Evolutionary conservation across 495 filamentous ascomycete genomes (phyloP), one percentile per base, ranked within the genome.

Genomic region (Neurospora intermedia): DNA sequence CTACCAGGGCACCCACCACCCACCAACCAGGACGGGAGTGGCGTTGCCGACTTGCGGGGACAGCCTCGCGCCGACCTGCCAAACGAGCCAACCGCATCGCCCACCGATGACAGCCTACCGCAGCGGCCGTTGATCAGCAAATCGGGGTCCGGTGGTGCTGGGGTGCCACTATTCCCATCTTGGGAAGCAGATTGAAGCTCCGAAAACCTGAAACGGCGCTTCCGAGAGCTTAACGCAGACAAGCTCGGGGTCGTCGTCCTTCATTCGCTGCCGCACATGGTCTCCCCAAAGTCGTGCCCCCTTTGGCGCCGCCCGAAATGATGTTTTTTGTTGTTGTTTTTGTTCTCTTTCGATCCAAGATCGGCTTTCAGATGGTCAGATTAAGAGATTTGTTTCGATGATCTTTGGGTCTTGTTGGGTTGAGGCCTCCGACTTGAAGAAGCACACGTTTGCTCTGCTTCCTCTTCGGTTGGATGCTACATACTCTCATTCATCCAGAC

Each of bases 191-290:
- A 16, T 23, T n/a, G 8, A 69, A 23, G 69, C 39, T 18, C 59
- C 6, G 9, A 45, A 73, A 79, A 78, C 59, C 45, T 79, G 78
- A 80, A 80, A 80, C 78, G 70, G 42, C 69, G 70, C 70, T 72
- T 72, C 43, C 20, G 35, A 72, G 31, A 62, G 41, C 54, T 75
- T 69, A 72, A 70, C 39, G 43, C 45, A 39, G 73, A 72, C 45
- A 73, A 74, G 69, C 72, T 73, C 54, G 54, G 27, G 54, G 54
- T 31, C 27, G 0, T 27, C 62, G 23, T 3, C 15, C n/a, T 43
- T 15, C n/a, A 69, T 71, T 40, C 59, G 40, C 39, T 70, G 71
- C 39, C 13, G 71, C 66, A 40, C 40, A 15, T 38, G 39, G 4
- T 38, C 35, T 39, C 59, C 59, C 38, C 31, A 46, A 69, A 74